These are phyloP conservation scores for Uronychia binucleata DNA, from an alignment of 73 alveolate species.

Conservation along the genomic window DNA sequence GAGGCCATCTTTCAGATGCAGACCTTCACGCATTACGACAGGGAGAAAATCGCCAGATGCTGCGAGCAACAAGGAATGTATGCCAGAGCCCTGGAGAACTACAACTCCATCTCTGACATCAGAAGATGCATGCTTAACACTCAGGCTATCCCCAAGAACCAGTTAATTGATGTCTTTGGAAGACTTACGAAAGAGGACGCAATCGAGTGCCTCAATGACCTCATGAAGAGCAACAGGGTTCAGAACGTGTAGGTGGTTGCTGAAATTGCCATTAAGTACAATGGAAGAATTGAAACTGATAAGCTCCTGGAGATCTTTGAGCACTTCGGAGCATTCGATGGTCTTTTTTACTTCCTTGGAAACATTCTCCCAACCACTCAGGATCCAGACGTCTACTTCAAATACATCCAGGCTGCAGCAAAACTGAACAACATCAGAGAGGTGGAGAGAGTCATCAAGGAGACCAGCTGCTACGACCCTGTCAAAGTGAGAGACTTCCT, in stretches of 20 bases:
- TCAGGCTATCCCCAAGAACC: slow-evolving; percentile 91
- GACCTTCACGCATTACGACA: slow-evolving; percentile 93
- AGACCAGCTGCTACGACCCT: slow-evolving; percentile 92
- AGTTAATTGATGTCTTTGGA: slow-evolving; percentile 84
- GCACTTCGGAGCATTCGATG: slow-evolving; percentile 92
- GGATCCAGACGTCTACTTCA: slow-evolving; percentile 98
- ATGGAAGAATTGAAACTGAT: slow-evolving; percentile 87
- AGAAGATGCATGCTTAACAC: slow-evolving; percentile 96
- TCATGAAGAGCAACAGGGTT: slow-evolving; percentile 88
- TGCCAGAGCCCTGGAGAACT: slow-evolving; percentile 97
- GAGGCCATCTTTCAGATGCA: slow-evolving; percentile 93
- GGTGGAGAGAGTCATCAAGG: slow-evolving; percentile 98
- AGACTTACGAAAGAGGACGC: slow-evolving; percentile 91
- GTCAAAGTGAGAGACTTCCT: slow-evolving; percentile 98
- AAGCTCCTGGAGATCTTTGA: slow-evolving; percentile 93
- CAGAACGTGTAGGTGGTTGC: slow-evolving; percentile 94
- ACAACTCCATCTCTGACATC: slow-evolving; percentile 90
- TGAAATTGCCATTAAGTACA: slow-evolving; percentile 92
- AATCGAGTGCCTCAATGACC: slow-evolving; percentile 88
- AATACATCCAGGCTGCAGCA: slow-evolving; percentile 99
- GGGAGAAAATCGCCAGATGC: slow-evolving; percentile 93
- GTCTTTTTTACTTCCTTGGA: slow-evolving; percentile 93
- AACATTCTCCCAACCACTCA: slow-evolving; percentile 90
- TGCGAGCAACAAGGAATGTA: slow-evolving; percentile 96
- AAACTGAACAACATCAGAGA: slow-evolving; percentile 96